Evolutionary conservation across 148 eudicot genomes (phyloP).

Genomic region (Beta vulgaris): DNA sequence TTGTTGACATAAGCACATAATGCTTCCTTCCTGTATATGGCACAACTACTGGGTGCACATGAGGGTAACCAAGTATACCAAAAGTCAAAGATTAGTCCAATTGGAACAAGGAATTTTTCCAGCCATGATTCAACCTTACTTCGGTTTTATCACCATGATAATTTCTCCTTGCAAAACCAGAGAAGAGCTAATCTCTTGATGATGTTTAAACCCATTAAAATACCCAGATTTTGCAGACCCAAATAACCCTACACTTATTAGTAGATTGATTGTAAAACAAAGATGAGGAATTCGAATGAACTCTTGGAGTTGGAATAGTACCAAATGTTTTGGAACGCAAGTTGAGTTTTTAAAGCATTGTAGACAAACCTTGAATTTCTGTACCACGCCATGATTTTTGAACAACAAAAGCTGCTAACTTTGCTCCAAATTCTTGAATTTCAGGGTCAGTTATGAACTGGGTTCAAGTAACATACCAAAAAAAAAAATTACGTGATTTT

Average conservation of each 20-base stretch:
- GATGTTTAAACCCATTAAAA: conserved; percentile 16
- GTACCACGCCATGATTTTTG: conserved; percentile 47
- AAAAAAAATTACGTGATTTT: too few species aligned
- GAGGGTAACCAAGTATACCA: too few species aligned
- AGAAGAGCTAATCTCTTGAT: conserved; percentile 19
- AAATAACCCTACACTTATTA: conserved; percentile 9
- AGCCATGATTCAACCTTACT: conserved; percentile 46
- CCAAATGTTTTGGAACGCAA: conserved; percentile 26
- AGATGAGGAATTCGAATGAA: conserved; percentile 12
- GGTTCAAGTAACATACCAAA: too few species aligned
- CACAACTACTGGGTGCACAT: conserved; percentile 38
- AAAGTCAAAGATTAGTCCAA: too few species aligned
- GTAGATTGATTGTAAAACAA: conserved; percentile 10
- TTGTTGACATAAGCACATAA: too few species aligned
- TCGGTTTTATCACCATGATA: conserved; percentile 60
- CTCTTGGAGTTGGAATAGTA: conserved; percentile 10
- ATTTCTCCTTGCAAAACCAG: conserved; percentile 34
- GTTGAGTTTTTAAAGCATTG: conserved; percentile 43
- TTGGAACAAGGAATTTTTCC: conserved; percentile 51
- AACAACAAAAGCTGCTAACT: conserved; percentile 10
- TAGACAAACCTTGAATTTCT: conserved; percentile 39
- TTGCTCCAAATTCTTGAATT: too few species aligned
- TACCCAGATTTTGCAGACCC: conserved; percentile 35
- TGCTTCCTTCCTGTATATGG: too few species aligned
- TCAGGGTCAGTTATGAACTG: too few species aligned